Base-by-base conservation (phyloP, 176 grass and related monocot genomes). In the Oryza nivara region DNA sequence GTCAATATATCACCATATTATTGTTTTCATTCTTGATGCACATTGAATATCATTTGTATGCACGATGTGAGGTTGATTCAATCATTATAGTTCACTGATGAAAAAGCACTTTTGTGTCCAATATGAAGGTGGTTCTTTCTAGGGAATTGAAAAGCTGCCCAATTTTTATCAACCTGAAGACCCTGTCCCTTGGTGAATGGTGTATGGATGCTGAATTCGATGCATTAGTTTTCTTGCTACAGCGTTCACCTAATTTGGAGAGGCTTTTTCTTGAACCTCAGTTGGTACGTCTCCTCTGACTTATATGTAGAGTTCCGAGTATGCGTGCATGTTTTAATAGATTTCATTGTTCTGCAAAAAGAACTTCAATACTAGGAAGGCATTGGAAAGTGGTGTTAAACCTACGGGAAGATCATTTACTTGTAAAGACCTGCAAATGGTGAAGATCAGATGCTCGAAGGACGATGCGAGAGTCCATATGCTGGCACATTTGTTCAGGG, bases 181-280 rank as follows among this genome's bases (percentile, higher is more conserved):
- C 81, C 19, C 45, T 75, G 12, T 83, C 81, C 71, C 81, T 83
- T 67, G 81, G 71, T 38, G 71, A 83, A 67, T 83, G 81, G 81
- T 75, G 71, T 74, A 51, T 75, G 60, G 13, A 12, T 25, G 28
- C 71, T 49, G 71, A 83, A 7, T 83, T 83, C 10, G 70, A 75
- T 75, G 26, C 71, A 74, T 36, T 83, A 67, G 20, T 83, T 66
- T 84, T 36, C 63, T 41, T 84, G 20, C 82, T 84, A 3, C 82
- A 84, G 6, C 82, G 67, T 68, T 41, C 72, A 5, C 82, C 72
- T 76, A 76, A 76, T 67, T 48, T 84, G 47, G n/a, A 84, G 72
- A 68, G 14, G 73, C 64, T 75, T 20, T 84, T 84, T 17, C 58
- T 75, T 64, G 58, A 83, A 52, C 72, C 75, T 67, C 49, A 51